Conservation (phyloP, 345 rosid genomes). For the Brassica napus region DNA sequence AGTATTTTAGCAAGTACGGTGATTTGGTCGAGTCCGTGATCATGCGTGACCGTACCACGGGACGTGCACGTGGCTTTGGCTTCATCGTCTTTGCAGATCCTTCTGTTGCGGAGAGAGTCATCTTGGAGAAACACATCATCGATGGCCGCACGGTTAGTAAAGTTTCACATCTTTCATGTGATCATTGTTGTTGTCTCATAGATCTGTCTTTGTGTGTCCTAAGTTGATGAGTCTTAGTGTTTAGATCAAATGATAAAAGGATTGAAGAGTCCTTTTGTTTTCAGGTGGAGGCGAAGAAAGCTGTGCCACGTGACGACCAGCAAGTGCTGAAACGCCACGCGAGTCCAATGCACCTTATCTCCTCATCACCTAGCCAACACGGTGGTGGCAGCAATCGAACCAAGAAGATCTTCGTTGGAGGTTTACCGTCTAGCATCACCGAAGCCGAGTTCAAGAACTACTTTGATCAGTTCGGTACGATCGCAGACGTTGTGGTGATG, state of each 20-base stretch:
- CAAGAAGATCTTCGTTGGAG: constrained; percentile 90
- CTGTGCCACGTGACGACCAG: constrained; percentile 89
- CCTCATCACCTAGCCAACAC: constrained; percentile 31
- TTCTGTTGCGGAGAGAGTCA: constrained; percentile 84
- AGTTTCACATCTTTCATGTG: not conserved
- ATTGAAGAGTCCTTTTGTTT: constrained; percentile 10
- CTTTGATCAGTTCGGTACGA: constrained; percentile 83
- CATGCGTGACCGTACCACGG: constrained; percentile 95
- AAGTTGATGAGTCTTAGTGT: not conserved
- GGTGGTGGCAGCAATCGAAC: constrained; percentile 64
- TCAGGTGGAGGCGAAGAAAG: constrained; percentile 98
- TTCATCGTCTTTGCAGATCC: constrained; percentile 92
- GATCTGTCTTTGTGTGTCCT: not conserved
- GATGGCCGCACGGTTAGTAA: constrained; percentile 89
- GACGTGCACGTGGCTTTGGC: constrained; percentile 98
- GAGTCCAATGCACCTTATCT: constrained; percentile 48
- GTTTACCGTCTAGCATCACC: constrained; percentile 72
- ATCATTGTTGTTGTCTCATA: not conserved
- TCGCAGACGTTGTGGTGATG: constrained; percentile 93
- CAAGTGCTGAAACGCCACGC: constrained; percentile 60
- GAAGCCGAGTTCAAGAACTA: constrained; percentile 73
- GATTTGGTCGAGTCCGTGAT: constrained; percentile 93
- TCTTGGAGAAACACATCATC: constrained; percentile 87
- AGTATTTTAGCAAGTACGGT: constrained; percentile 82
- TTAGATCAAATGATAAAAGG: not conserved